phyloP scores from a whole-genome alignment of 1,284 basidiomycete species.

The Fomes fomentarius region DNA sequence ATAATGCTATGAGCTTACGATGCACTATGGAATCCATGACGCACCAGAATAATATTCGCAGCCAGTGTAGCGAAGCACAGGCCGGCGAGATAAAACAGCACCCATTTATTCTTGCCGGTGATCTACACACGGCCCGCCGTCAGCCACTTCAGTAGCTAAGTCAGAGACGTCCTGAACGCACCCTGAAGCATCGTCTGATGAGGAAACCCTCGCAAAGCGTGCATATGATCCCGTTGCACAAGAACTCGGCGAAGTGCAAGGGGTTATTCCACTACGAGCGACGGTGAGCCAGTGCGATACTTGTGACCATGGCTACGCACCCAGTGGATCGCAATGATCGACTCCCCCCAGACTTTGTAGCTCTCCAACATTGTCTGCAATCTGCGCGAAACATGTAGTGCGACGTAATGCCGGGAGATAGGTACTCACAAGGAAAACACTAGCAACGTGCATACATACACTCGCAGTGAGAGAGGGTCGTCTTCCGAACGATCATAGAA shows the following conservation, averaged over 20 bases:
- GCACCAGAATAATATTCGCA: conserved; percentile 45
- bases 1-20: not conserved
- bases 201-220: conserved; percentile 49
- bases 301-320: conserved; percentile 30
- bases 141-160: no score
- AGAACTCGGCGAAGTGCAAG: conserved; percentile 47
- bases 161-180: no score
- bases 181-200: conserved; percentile 54
- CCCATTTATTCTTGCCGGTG: conserved; percentile 40
- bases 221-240: conserved; percentile 51
- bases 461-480: conserved; percentile 45
- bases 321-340: conserved; percentile 42
- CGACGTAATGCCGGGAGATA: not conserved
- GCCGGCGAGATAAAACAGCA: conserved; percentile 37
- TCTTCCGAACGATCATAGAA: conserved; percentile 47
- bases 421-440: conserved; percentile 46
- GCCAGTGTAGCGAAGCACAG: conserved; percentile 27
- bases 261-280: conserved; percentile 39
- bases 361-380: conserved; percentile 50
- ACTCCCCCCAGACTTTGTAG: conserved; percentile 51
- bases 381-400: conserved; percentile 28
- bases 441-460: conserved; percentile 44
- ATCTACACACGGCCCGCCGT: conserved; percentile 36
- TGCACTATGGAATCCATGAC: not conserved
- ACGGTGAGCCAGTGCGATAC: no score